phyloP scores from a whole-genome alignment of 1,139 yeast genomes.

The Protomyces inundatus region DNA sequence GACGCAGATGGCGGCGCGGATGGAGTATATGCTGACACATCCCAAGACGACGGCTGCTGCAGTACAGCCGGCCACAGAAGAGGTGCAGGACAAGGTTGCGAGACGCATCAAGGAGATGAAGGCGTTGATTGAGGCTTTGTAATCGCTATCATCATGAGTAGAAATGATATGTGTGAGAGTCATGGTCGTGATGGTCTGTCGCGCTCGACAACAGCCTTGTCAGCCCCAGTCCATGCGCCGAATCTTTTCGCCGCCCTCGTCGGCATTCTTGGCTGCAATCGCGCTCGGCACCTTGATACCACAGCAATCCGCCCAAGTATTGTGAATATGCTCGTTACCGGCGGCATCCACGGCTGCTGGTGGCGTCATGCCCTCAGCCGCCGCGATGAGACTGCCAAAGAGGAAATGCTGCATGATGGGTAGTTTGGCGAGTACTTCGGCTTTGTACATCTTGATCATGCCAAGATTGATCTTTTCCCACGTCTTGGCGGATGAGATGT shows the following conservation, averaged over 20 bases:
- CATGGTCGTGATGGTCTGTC: background rate
- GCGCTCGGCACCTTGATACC: conserved; percentile 97
- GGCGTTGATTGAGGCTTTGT: background rate
- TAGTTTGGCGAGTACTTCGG: conserved; percentile 79
- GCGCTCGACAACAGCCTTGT: background rate
- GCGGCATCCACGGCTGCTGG: conserved; percentile 26
- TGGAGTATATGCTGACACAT: conserved; percentile 16
- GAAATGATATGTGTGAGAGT: background rate
- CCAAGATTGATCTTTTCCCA: conserved; percentile 66
- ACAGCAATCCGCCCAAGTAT: conserved; percentile 97
- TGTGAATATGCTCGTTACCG: conserved; percentile 40
- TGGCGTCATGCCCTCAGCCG: conserved; percentile 30
- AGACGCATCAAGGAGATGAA: background rate
- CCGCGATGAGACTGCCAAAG: conserved; percentile 55
- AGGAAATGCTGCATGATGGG: conserved; percentile 92
- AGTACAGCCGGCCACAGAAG: background rate
- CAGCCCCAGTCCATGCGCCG: conserved; percentile 24
- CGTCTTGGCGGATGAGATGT: conserved; percentile 82
- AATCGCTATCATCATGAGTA: background rate
- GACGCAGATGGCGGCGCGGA: background rate
- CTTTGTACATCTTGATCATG: conserved; percentile 91
- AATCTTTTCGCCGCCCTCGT: conserved; percentile 9
- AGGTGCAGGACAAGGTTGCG: background rate
- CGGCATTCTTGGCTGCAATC: conserved; percentile 56
- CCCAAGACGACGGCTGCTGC: conserved; percentile 8